Evolutionary conservation across 768 basidiomycete species (phyloP), one percentile per base, ranked within the genome.

Genomic region (Agaricus bisporus): DNA sequence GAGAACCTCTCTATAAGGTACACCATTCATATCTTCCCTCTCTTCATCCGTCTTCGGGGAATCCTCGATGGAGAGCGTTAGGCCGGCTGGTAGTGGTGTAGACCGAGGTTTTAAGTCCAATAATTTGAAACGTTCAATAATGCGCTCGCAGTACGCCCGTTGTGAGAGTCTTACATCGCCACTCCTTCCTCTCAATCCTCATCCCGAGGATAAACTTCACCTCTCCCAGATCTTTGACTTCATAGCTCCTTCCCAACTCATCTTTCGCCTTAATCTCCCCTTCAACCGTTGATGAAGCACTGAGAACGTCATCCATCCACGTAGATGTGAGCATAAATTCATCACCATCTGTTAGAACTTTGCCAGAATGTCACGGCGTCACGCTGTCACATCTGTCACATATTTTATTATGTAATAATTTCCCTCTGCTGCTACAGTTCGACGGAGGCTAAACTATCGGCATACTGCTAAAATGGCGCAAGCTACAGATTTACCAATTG

Each of bases 1-100:
- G 29, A 67, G 53, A 1, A 63, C 25, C 35, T 51, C 58, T 3
- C 49, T 28, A 37, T 60, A 62, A 0, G 49, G 38, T 15, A 57
- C 26, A 25, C 20, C 7, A 9, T 45, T 49, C 14, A 41, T 6
- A 11, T 49, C 43, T 12, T 18, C 20, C 7, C 22, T 22, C 4
- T 22, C 22, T 22, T 22, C 22, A 22, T 22, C 22, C 4, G 22
- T 2, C 25, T 26, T 5, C 5, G 11, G 43, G 4, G 43, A 26
- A 22, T 22, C 22, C 22, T 2, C 22, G 4, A 45, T 15, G 26
- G 43, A 15, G 7, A 45, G 43, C 3, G 18, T 25, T 1, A 45
- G 18, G 2, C 43, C 22, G 2, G 12, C 25, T 3, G 5, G 20
- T 41, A 61, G 57, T 5, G 60, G 60, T 0, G 58, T 61, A 18